A percentile compares a stretch with the other conserved stretches of the same genome.
Evolutionary conservation across 2,329 filamentous ascomycete species (phyloP).

Genomic region (Spiromastix sp.): DNA sequence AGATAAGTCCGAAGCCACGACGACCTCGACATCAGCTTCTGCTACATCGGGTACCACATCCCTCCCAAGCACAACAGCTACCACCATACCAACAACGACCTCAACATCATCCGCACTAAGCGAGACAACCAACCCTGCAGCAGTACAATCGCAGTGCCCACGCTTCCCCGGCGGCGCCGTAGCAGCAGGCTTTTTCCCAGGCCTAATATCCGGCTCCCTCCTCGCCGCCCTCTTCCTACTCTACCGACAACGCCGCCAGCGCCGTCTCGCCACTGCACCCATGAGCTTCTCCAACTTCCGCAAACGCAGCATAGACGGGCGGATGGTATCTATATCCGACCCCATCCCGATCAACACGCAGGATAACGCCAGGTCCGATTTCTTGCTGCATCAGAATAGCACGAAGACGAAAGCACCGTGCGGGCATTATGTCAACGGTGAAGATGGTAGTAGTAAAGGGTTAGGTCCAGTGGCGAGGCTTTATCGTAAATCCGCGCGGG

Average conservation of each 20-base stretch:
- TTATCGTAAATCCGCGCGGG: slow-evolving; percentile 25
- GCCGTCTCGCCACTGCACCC: slow-evolving; percentile 8
- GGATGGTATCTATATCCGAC: slow-evolving; percentile 29
- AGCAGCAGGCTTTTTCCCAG: slow-evolving; percentile 37
- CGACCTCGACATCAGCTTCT: slow-evolving; percentile 16
- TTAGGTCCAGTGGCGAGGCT: slow-evolving; percentile 24
- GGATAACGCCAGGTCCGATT: slow-evolving; percentile 33
- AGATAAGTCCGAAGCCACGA: slow-evolving; percentile 17
- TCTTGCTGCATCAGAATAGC: slow-evolving; percentile 25
- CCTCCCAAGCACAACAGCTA: slow-evolving; percentile 12
- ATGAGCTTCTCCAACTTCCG: slow-evolving; percentile 16
- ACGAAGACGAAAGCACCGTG: too few relatives aligned
- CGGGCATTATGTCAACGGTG: slow-evolving; percentile 15
- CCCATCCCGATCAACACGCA: slow-evolving; percentile 33
- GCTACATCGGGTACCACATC: slow-evolving; percentile 11
- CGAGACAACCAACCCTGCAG: slow-evolving; percentile 14
- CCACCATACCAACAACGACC: slow-evolving; percentile 10
- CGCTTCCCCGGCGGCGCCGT: slow-evolving; percentile 33
- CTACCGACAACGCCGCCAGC: slow-evolving; percentile 24
- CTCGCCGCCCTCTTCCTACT: slow-evolving; percentile 41
- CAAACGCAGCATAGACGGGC: slow-evolving; percentile 23
- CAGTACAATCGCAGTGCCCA: slow-evolving; percentile 20
- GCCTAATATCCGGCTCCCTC: slow-evolving; percentile 37
- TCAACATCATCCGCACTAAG: slow-evolving; percentile 13
- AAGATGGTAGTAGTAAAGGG: slow-evolving; percentile 13